Conservation (phyloP, 1,284 basidiomycete species). For the Fomitopsis betulina region DNA sequence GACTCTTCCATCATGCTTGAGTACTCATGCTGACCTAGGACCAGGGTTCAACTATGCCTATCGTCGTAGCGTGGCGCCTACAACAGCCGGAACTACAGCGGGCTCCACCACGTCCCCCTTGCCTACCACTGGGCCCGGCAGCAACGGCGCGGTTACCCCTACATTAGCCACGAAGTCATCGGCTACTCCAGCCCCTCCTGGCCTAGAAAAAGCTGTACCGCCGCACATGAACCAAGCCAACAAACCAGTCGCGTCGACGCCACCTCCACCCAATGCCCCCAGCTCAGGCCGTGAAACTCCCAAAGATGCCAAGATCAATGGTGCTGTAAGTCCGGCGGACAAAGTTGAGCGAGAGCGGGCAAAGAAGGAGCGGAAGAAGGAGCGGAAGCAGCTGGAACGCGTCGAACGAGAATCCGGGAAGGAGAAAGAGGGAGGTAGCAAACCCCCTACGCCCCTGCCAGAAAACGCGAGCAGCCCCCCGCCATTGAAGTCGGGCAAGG, state of each 20-base stretch:
- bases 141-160: conserved; percentile 25
- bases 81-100: conserved; percentile 36
- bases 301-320: conserved; percentile 31
- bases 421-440: conserved; percentile 26
- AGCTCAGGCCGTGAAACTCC: conserved; percentile 33
- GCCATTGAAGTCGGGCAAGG: conserved; percentile 35
- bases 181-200: conserved; percentile 17
- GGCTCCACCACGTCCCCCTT: conserved; percentile 34
- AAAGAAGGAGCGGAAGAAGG: conserved; percentile 56
- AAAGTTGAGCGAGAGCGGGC: conserved; percentile 48
- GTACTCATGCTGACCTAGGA: neutral
- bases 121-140: conserved; percentile 21
- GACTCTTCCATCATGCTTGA: conserved; percentile 12
- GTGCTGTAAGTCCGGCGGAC: conserved; percentile 23
- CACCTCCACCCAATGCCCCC: conserved; percentile 26
- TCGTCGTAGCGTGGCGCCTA: conserved; percentile 63
- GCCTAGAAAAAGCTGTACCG: conserved; percentile 20
- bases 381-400: conserved; percentile 49
- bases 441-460: conserved; percentile 17
- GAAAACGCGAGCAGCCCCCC: conserved; percentile 18
- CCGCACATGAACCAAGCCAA: conserved; percentile 21
- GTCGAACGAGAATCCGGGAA: conserved; percentile 30
- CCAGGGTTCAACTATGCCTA: conserved; percentile 96
- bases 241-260: conserved; percentile 26
- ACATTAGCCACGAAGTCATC: conserved; percentile 32